Evolutionary conservation across 139 green algal genomes (phyloP).

Genomic region (Coccomyxa sp.): DNA sequence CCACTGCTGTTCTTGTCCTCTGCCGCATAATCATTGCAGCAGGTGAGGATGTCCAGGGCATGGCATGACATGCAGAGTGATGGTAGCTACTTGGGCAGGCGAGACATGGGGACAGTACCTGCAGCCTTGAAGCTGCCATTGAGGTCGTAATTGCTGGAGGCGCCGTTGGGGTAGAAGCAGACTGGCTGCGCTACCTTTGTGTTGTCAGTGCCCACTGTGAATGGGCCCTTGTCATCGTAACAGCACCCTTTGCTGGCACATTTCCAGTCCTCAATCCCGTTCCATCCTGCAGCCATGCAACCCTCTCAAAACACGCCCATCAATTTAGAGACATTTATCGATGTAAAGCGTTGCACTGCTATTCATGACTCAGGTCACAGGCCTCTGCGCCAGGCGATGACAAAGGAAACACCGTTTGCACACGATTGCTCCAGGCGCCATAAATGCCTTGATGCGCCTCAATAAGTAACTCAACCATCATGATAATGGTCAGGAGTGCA

Average conservation of each 20-base stretch:
- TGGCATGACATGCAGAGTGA: not conserved
- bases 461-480: not conserved
- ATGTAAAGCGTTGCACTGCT: not conserved
- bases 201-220: not conserved
- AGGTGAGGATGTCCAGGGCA: not conserved
- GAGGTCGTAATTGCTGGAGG: constrained; percentile 16
- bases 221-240: constrained; percentile 13
- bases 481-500: not conserved
- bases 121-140: not conserved
- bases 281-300: constrained; percentile 20
- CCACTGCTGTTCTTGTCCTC: not conserved
- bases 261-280: constrained; percentile 30
- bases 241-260: constrained; percentile 39
- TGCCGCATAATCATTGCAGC: not conserved
- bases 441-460: not conserved
- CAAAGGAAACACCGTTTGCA: not conserved
- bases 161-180: constrained; percentile 37
- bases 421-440: not conserved
- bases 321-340: not conserved
- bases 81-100: not conserved
- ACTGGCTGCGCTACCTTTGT: constrained; percentile 16
- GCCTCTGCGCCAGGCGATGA: not conserved
- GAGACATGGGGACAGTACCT: not conserved
- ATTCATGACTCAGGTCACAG: not conserved
- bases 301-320: not conserved